A percentile compares a stretch with the other conserved stretches of the same genome.
phyloP scores from a whole-genome alignment of 345 rosid species.

The Eucalyptus erythrocorys region DNA sequence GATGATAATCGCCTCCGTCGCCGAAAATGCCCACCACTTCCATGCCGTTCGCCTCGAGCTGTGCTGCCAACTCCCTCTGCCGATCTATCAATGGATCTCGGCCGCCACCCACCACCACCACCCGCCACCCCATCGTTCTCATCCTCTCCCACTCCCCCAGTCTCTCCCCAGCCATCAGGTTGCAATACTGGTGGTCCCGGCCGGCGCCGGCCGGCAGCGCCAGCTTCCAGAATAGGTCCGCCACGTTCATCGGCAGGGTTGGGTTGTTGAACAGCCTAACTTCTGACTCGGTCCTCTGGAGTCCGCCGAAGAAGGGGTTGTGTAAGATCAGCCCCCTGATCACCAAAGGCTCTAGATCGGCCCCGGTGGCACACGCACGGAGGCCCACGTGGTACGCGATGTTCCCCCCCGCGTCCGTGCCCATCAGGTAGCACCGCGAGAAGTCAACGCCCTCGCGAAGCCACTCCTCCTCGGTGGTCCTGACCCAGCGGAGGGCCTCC shows the following conservation, averaged over 20 bases:
- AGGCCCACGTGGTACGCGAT: not conserved
- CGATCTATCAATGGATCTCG: slow-evolving; percentile 14
- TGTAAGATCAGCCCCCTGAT: slow-evolving; percentile 10
- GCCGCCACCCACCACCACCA: slow-evolving; percentile 2
- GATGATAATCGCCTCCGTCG: not conserved
- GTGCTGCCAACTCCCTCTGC: not conserved
- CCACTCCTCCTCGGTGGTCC: not conserved
- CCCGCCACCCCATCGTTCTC: not conserved
- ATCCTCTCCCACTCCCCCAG: not conserved
- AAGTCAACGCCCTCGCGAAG: not conserved
- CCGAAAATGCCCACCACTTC: slow-evolving; percentile 9
- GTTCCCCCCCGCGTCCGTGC: not conserved
- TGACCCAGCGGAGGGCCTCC: slow-evolving; percentile 6
- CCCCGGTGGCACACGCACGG: not conserved
- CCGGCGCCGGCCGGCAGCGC: slow-evolving; percentile 19
- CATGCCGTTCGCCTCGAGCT: slow-evolving; percentile 10
- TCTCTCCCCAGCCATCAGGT: slow-evolving; percentile 2
- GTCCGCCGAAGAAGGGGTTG: slow-evolving; percentile 31
- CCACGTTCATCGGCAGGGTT: slow-evolving; percentile 3
- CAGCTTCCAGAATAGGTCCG: slow-evolving; percentile 17
- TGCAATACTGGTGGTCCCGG: slow-evolving; percentile 26
- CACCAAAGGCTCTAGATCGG: slow-evolving; percentile 5
- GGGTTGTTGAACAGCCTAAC: slow-evolving; percentile 1
- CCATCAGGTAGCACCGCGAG: not conserved
- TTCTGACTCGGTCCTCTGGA: slow-evolving; percentile 10